Evolutionary conservation across 2,329 filamentous ascomycete species (phyloP).

Genomic region (Nemania sp.): DNA sequence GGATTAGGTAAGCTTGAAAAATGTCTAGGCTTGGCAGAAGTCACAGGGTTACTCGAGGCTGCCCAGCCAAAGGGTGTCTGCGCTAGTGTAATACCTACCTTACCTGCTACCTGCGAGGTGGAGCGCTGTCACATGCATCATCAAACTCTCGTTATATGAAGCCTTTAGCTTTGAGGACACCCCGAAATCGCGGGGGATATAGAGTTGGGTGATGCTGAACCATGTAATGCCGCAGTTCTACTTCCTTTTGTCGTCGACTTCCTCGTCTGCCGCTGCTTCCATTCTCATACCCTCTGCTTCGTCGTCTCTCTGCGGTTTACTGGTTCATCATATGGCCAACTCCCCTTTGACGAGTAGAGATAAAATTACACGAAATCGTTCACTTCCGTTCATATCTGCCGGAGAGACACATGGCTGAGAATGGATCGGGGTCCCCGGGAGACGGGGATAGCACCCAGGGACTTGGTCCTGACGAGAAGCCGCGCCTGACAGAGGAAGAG

Average conservation of each 20-base stretch:
- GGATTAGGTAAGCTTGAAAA: too few species aligned
- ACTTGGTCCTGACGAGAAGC: slow-evolving; percentile 48
- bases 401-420: slow-evolving; percentile 16
- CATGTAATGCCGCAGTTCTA: slow-evolving; percentile 12
- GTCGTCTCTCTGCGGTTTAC: background rate
- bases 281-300: background rate
- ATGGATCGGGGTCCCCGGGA: slow-evolving; percentile 29
- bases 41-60: background rate
- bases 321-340: slow-evolving; percentile 10
- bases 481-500: slow-evolving; percentile 56
- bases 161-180: too few species aligned
- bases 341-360: background rate
- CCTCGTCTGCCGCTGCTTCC: background rate
- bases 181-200: background rate
- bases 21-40: too few species aligned
- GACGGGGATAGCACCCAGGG: slow-evolving; percentile 32
- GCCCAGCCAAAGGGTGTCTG: too few species aligned
- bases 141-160: too few species aligned
- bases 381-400: background rate
- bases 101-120: background rate
- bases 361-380: background rate
- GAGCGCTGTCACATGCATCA: slow-evolving; percentile 24
- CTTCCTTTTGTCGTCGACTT: slow-evolving; percentile 13
- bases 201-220: slow-evolving; percentile 3
- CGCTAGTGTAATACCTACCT: too few species aligned